phyloP scores from a whole-genome alignment of 495 filamentous ascomycete genomes.

The Hyaloscypha finlandica region DNA sequence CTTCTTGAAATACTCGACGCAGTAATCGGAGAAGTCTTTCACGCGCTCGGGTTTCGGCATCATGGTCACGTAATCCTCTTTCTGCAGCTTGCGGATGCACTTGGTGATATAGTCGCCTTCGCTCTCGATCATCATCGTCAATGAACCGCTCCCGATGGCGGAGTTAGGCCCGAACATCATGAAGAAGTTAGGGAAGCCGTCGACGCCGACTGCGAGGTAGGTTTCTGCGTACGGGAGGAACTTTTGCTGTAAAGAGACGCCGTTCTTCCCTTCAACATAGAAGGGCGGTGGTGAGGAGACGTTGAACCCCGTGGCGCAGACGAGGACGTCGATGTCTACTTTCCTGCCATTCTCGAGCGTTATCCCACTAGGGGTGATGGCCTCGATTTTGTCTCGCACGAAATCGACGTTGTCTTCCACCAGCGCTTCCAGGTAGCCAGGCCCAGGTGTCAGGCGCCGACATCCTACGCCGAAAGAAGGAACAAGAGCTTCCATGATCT shows the following conservation, averaged over 20 bases:
- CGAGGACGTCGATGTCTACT: constrained; percentile 56
- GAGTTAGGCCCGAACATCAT: constrained; percentile 60
- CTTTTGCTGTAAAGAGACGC: constrained; percentile 49
- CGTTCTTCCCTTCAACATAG: constrained; percentile 54
- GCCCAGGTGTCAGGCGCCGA: constrained; percentile 69
- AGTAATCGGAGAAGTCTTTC: constrained; percentile 66
- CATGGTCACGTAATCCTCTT: constrained; percentile 64
- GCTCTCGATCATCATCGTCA: constrained; percentile 55
- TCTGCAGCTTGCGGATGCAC: constrained; percentile 61
- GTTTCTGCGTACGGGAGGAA: constrained; percentile 62
- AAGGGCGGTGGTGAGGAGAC: constrained; percentile 60
- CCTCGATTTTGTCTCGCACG: constrained; percentile 56
- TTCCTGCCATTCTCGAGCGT: constrained; percentile 52
- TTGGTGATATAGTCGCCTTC: constrained; percentile 62
- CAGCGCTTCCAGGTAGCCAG: constrained; percentile 71
- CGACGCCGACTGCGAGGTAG: constrained; percentile 63
- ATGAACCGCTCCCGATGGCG: constrained; percentile 51
- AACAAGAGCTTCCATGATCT: constrained; percentile 23
- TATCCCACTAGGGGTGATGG: constrained; percentile 59
- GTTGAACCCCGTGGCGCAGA: constrained; percentile 73
- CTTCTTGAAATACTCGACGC: constrained; percentile 60
- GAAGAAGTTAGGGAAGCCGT: constrained; percentile 66
- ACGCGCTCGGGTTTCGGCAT: constrained; percentile 52
- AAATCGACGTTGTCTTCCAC: constrained; percentile 63
- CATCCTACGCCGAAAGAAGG: constrained; percentile 70